These are phyloP conservation scores for Calonectria pauciramosa DNA, from an alignment of 2,329 filamentous ascomycete genomes.

Conservation along the genomic window DNA sequence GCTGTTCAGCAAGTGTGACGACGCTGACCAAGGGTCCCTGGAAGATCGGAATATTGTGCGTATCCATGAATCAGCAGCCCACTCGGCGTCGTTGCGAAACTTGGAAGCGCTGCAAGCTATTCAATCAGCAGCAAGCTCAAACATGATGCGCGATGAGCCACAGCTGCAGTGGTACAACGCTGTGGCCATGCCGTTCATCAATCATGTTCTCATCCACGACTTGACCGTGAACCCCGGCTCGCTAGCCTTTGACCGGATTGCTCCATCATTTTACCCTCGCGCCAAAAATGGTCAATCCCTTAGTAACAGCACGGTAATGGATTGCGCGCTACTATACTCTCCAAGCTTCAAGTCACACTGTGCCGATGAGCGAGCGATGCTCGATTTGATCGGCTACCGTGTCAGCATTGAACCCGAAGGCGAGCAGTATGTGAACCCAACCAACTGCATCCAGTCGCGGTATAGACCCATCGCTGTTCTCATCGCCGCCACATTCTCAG, in stretches of 20 bases:
- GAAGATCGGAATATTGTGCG: background rate
- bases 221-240: background rate
- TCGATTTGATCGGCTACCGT: slow-evolving; percentile 2
- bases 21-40: background rate
- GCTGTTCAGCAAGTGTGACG: background rate
- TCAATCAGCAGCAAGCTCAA: background rate
- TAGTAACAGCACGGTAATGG: background rate
- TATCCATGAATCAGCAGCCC: background rate
- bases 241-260: background rate
- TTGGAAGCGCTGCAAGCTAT: background rate
- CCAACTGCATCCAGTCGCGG: background rate
- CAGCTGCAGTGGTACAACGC: background rate
- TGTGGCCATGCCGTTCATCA: background rate
- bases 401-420: background rate
- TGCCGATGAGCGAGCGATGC: background rate
- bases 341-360: slow-evolving; percentile 4
- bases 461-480: background rate
- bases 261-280: background rate
- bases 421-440: background rate
- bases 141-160: background rate
- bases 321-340: background rate
- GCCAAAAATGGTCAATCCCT: background rate
- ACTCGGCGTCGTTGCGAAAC: background rate
- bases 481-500: background rate
- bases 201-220: background rate